Base-by-base conservation (phyloP, 495 filamentous ascomycete species). In the Hypoxylon perforatum region DNA sequence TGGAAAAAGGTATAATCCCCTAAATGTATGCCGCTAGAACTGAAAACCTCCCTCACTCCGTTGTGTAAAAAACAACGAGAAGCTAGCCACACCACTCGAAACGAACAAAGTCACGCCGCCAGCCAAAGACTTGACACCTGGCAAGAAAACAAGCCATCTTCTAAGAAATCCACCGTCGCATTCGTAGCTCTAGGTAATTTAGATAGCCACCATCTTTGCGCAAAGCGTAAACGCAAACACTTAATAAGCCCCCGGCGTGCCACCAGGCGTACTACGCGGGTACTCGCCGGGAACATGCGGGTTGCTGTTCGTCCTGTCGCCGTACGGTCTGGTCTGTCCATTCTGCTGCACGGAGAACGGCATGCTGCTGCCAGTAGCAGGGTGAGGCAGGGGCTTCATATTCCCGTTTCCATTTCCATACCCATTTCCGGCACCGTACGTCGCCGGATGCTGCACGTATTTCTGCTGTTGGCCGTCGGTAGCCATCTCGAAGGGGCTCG, bases 261-360 rank as follows among this genome's bases (percentile, higher is more conserved):
- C 38, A 4, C 61, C 53, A 4, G 53, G 65, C 1, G 75, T 73
- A 14, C 70, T 72, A 38, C 77, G 80, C 1, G 86, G 86, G 65
- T 82, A 88, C 65, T 86, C 81, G 10, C 86, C 86, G 8, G 86
- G 86, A 1, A 88, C 75, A 52, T 87, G 85, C 8, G 87, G 79
- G 48, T 82, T 75, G 44, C 77, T 77, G 30, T 73, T 78, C 1
- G 71, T 76, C 33, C 72, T 55, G n/a, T 61, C 59, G 21, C 63
- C 53, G 28, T 70, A 61, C 3, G 73, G 67, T 22, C 70, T 61
- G 12, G 50, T 6, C 17, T 72, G 65, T 0, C 59, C 55, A 23
- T 60, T 59, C 48, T 68, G 60, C 48, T 68, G 60, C 1, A 21
- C 46, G 5, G 67, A 23, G 30, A 65, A 58, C 0, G 56, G 61